phyloP scores from a whole-genome alignment of 75 land plant species.

The Adiantum capillusveneris region DNA sequence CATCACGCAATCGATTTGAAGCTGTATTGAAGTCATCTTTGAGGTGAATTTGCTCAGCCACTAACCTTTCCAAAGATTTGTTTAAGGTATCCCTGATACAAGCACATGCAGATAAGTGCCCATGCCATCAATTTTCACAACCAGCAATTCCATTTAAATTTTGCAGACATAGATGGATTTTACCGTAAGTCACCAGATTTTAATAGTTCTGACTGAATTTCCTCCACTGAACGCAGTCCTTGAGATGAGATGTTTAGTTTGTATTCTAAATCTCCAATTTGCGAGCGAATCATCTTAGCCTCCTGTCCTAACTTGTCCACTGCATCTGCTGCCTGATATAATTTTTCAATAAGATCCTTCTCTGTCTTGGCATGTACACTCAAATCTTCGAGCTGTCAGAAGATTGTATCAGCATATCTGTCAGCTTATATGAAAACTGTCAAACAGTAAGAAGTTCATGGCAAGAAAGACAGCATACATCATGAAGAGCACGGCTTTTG shows the following conservation, averaged over 20 bases:
- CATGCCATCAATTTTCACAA: no score
- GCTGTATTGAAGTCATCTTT: conserved; percentile 12
- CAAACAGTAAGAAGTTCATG: background rate
- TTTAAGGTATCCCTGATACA: conserved; percentile 9
- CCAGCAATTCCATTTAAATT: no score
- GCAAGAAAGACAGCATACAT: conserved; percentile 40
- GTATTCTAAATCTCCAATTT: conserved; percentile 61
- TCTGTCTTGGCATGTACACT: conserved; percentile 76
- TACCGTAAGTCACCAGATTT: conserved; percentile 48
- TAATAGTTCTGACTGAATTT: conserved; percentile 55
- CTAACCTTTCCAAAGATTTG: conserved; percentile 7
- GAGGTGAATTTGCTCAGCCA: conserved; percentile 6
- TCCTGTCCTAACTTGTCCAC: conserved; percentile 48
- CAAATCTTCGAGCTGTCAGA: conserved; percentile 55
- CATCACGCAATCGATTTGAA: conserved; percentile 5
- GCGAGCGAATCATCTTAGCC: conserved; percentile 38
- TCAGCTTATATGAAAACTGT: background rate
- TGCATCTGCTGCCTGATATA: conserved; percentile 55
- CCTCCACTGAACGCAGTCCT: conserved; percentile 66
- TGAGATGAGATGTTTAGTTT: conserved; percentile 68
- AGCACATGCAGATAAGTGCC: background rate
- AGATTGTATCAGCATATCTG: background rate
- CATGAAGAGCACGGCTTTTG: conserved; percentile 65
- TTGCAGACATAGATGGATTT: no score
- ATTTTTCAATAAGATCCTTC: conserved; percentile 50